phyloP scores from a whole-genome alignment of 306 rosid genomes.

The Styphnolobium japonicum region DNA sequence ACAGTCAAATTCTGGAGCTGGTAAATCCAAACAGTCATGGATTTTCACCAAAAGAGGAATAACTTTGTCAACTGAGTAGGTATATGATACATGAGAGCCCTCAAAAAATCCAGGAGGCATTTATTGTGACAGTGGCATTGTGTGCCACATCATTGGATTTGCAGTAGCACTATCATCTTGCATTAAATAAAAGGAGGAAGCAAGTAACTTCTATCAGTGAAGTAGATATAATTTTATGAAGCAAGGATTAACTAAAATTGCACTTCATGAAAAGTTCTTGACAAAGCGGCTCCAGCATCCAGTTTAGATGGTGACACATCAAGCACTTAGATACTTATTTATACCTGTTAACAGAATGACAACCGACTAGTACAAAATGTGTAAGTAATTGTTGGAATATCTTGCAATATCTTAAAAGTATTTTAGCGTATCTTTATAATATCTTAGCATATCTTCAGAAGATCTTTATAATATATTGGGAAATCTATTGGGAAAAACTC shows the following conservation, averaged over 20 bases:
- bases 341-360: not conserved
- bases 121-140: not conserved
- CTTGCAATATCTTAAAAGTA: no score
- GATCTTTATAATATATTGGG: no score
- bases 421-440: no score
- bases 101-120: not conserved
- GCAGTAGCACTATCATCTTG: not conserved
- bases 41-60: not conserved
- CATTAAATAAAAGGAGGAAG: not conserved
- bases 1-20: not conserved
- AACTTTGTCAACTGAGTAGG: not conserved
- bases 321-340: not conserved
- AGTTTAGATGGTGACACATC: not conserved
- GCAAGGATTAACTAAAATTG: not conserved
- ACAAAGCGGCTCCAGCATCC: not conserved
- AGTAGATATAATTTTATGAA: not conserved
- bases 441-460: no score
- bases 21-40: not conserved
- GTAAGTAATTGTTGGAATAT: no score
- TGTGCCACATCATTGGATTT: not conserved
- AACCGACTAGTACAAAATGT: not conserved
- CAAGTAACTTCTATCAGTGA: not conserved
- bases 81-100: not conserved
- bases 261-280: not conserved
- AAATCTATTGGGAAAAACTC: no score